Evolutionary conservation across 441 rosid genomes (phyloP).

Genomic region (Pelargonium citronellum): DNA sequence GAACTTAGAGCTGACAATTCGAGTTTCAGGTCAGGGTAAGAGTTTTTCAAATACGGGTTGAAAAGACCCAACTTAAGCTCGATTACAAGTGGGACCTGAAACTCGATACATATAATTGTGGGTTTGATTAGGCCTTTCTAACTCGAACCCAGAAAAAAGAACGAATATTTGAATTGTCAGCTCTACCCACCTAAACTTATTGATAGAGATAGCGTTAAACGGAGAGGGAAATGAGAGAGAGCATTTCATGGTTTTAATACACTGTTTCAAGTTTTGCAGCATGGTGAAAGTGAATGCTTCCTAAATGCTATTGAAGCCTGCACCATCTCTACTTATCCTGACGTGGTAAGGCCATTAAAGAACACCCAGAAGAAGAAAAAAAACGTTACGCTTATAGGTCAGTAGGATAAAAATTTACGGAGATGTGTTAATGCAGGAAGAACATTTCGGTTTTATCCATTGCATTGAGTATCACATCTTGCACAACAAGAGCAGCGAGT

Average conservation of each 20-base stretch:
- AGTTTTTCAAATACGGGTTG: no score
- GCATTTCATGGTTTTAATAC: not conserved
- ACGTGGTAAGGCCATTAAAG: constrained; percentile 32
- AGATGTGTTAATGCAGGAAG: constrained; percentile 28
- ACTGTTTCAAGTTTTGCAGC: constrained; percentile 28
- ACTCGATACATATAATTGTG: no score
- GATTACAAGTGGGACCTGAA: no score
- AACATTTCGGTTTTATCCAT: constrained; percentile 32
- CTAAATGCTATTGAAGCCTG: constrained; percentile 46
- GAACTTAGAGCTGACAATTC: no score
- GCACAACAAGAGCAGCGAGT: constrained; percentile 28
- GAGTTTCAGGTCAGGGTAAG: no score
- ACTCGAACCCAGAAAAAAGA: no score
- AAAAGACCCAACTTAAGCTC: no score
- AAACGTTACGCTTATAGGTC: not conserved
- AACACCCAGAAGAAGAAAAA: not conserved
- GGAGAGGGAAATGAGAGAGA: no score
- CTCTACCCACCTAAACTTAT: no score
- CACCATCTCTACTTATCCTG: constrained; percentile 32
- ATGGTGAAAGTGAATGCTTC: constrained; percentile 42
- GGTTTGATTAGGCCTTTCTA: no score
- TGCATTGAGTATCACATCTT: constrained; percentile 39
- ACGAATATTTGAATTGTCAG: no score
- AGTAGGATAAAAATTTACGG: not conserved
- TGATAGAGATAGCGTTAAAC: no score